These are phyloP conservation scores for Mariannaea elegans DNA, from an alignment of 2,329 filamentous ascomycete species.

Conservation along the genomic window DNA sequence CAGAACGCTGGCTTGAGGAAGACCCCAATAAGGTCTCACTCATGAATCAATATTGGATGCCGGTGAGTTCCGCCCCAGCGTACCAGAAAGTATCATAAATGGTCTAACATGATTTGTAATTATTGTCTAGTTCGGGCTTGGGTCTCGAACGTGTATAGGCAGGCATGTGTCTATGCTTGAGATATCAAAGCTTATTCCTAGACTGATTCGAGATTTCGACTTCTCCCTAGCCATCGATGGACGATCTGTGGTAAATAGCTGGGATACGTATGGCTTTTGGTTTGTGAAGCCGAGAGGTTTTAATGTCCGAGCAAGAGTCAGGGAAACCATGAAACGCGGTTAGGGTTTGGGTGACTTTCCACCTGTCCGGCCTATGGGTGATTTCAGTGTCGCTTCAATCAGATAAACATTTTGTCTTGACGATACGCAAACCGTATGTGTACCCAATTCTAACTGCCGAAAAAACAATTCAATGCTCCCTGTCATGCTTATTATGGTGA, in stretches of 20 bases:
- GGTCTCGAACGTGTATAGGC: slow-evolving; percentile 35
- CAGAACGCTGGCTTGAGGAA: slow-evolving; percentile 25
- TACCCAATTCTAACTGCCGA: no score
- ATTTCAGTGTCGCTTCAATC: no score
- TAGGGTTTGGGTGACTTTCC: no score
- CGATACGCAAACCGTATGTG: no score
- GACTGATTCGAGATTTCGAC: slow-evolving; percentile 33
- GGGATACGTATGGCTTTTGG: slow-evolving; percentile 13
- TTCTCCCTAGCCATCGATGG: slow-evolving; percentile 14
- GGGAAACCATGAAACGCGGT: not conserved
- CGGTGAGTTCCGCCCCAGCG: slow-evolving; percentile 10
- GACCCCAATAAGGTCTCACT: slow-evolving; percentile 11
- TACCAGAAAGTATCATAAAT: fast-evolving
- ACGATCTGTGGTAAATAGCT: not conserved
- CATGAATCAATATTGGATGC: slow-evolving; percentile 38
- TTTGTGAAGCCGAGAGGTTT: slow-evolving; percentile 19
- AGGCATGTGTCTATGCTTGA: slow-evolving; percentile 37
- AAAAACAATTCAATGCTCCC: no score
- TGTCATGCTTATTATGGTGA: no score
- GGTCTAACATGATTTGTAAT: not conserved
- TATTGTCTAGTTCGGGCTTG: slow-evolving; percentile 31
- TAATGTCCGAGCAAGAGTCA: not conserved
- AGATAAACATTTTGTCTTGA: no score
- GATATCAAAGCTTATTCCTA: slow-evolving; percentile 35
- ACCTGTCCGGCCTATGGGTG: no score